Conservation (phyloP, 139 green algal genomes). For the Coelastrella sp. region DNA sequence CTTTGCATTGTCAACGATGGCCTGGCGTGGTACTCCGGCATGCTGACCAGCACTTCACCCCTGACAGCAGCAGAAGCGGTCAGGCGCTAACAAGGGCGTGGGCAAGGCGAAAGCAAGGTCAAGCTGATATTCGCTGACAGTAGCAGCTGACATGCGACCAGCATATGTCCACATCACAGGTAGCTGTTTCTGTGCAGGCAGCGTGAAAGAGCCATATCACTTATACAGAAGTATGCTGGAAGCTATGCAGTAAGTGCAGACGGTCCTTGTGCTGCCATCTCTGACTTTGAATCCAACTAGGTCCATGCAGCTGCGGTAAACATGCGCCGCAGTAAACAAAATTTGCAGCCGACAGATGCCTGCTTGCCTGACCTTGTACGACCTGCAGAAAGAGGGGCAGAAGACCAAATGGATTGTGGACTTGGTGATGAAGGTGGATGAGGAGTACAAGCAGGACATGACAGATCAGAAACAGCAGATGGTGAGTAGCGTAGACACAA, state of each 20-base stretch:
- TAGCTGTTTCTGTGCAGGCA: constrained; percentile 12
- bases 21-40: too few species aligned
- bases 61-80: background rate
- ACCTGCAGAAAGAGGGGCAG: constrained; percentile 20
- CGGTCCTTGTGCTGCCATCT: background rate
- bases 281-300: background rate
- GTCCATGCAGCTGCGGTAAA: background rate
- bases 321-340: too few species aligned
- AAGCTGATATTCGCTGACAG: background rate
- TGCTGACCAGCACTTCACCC: too few species aligned
- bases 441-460: constrained; percentile 31
- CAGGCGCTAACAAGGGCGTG: background rate
- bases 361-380: background rate
- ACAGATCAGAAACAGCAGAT: background rate
- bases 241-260: constrained; percentile 10
- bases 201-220: constrained; percentile 12
- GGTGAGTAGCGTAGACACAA: background rate
- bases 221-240: constrained; percentile 30
- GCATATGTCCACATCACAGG: too few species aligned
- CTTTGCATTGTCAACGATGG: too few species aligned
- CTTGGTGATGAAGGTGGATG: constrained; percentile 44
- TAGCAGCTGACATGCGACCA: background rate
- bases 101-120: constrained; percentile 43
- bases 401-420: constrained; percentile 49
- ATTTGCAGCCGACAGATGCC: too few species aligned